These are phyloP conservation scores for Citrus hindsii DNA, from an alignment of 345 rosid species.

Conservation along the genomic window DNA sequence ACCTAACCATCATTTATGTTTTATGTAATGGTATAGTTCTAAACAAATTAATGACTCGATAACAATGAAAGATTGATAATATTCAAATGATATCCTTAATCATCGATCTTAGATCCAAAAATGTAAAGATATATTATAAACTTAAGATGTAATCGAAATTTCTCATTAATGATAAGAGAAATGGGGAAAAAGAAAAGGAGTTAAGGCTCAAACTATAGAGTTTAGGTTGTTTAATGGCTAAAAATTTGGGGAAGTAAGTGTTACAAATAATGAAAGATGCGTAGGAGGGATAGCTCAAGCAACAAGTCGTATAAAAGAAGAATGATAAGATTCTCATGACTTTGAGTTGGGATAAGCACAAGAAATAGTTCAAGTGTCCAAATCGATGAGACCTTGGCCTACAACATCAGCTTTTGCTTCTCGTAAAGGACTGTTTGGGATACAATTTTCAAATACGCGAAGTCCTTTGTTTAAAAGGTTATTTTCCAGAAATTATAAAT, in stretches of 20 bases:
- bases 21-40: too few relatives aligned
- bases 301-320: too few relatives aligned
- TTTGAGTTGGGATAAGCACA: background rate
- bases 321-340: too few relatives aligned
- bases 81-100: too few relatives aligned
- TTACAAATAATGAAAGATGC: background rate
- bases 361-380: slow-evolving; percentile 15
- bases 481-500: too few relatives aligned
- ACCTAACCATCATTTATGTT: too few relatives aligned
- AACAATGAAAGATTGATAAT: too few relatives aligned
- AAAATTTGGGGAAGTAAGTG: background rate
- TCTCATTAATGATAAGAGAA: too few relatives aligned
- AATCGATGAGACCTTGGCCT: background rate
- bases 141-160: too few relatives aligned
- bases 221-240: background rate
- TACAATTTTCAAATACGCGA: background rate
- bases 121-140: too few relatives aligned
- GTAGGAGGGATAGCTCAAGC: background rate
- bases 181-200: background rate
- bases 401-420: background rate
- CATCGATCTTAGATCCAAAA: too few relatives aligned
- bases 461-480: background rate
- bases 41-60: too few relatives aligned
- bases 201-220: background rate
- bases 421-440: background rate